These are phyloP conservation scores for Schizochytrium sp. DNA, from an alignment of 108 stramenopile genomes.

Conservation along the genomic window DNA sequence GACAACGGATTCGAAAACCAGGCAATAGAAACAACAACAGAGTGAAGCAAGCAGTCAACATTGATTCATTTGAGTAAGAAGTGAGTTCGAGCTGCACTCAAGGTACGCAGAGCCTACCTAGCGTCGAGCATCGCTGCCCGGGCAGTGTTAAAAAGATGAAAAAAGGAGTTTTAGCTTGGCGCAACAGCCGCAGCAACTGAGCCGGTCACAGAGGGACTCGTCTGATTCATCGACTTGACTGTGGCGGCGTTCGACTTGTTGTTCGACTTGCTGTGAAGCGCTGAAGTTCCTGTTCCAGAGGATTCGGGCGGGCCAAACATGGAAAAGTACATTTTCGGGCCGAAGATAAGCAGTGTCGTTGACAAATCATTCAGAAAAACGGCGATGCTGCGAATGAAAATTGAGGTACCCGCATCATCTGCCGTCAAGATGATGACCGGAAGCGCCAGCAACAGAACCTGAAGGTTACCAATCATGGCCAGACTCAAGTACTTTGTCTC, in stretches of 20 bases:
- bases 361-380: background rate
- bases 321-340: background rate
- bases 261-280: background rate
- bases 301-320: background rate
- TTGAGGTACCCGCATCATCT: background rate
- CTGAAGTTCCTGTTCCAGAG: background rate
- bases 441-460: background rate
- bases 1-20: too few species aligned
- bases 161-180: too few species aligned
- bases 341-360: background rate
- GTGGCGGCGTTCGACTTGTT: background rate
- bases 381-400: background rate
- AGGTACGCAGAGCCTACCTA: too few species aligned
- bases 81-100: too few species aligned
- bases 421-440: background rate
- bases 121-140: too few species aligned
- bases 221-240: too few species aligned
- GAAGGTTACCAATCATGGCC: conserved; percentile 1
- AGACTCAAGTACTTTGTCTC: background rate
- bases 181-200: too few species aligned
- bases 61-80: too few species aligned
- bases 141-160: too few species aligned
- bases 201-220: too few species aligned
- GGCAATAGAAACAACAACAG: too few species aligned
- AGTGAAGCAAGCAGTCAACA: too few species aligned